Conservation (phyloP, 2,329 filamentous ascomycete species). For the Trichoderma koningii region DNA sequence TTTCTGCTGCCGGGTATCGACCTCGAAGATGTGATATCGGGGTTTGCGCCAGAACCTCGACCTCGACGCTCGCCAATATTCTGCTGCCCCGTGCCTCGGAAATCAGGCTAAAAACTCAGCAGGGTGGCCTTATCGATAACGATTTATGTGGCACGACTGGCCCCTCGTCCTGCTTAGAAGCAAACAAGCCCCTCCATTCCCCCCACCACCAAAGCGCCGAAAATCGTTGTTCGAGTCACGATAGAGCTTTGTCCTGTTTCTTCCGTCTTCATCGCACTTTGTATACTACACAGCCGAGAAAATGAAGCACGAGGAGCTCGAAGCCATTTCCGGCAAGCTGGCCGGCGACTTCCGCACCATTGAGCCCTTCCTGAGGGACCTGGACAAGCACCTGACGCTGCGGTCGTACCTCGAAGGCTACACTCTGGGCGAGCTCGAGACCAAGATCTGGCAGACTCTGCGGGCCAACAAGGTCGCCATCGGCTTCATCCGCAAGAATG, state of each 20-base stretch:
- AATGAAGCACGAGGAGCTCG: conserved; percentile 61
- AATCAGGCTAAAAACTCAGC: conserved; percentile 33
- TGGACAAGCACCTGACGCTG: conserved; percentile 85
- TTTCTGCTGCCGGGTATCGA: conserved; percentile 37
- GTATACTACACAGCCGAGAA: conserved; percentile 31
- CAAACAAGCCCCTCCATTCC: conserved; percentile 34
- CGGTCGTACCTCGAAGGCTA: conserved; percentile 86
- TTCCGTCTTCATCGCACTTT: not conserved
- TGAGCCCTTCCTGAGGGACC: conserved; percentile 70
- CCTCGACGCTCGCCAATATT: conserved; percentile 11
- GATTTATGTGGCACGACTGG: conserved; percentile 11
- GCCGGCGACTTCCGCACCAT: conserved; percentile 78
- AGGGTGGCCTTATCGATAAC: conserved; percentile 32
- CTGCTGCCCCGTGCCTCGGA: conserved; percentile 31
- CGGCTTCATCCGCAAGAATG: conserved; percentile 76
- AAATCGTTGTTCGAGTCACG: conserved; percentile 35
- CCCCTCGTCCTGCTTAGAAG: conserved; percentile 22
- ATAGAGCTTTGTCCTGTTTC: conserved; percentile 23
- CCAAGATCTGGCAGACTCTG: conserved; percentile 79
- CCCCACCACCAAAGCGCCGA: conserved; percentile 32
- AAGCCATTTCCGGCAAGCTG: conserved; percentile 53
- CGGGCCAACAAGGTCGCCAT: conserved; percentile 82
- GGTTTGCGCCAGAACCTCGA: conserved; percentile 23
- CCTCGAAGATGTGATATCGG: conserved; percentile 30
- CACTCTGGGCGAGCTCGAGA: conserved; percentile 72